phyloP scores from a whole-genome alignment of 2,329 filamentous ascomycete species.

The Penicillium hesseltinei region DNA sequence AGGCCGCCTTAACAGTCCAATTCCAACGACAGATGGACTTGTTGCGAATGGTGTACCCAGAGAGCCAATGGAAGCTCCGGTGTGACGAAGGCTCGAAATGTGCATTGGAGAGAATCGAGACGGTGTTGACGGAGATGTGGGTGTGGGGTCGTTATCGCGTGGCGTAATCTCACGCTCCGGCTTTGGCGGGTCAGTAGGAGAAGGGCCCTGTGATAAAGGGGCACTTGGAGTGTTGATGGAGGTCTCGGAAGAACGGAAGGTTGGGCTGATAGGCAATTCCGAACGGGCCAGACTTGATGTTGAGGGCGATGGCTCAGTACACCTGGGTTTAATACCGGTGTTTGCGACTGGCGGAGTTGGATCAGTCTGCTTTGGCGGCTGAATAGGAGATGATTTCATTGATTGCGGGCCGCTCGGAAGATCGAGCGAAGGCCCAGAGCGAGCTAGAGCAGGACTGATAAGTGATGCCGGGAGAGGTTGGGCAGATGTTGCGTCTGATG shows the following conservation, averaged over 20 bases:
- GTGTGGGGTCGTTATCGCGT: neutral
- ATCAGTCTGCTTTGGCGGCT: neutral
- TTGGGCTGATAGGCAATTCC: slow-evolving; percentile 16
- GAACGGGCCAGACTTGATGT: slow-evolving; percentile 11
- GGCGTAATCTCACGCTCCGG: neutral
- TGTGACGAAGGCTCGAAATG: neutral
- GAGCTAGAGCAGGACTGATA: slow-evolving; percentile 31
- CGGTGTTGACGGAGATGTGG: neutral
- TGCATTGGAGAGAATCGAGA: slow-evolving; percentile 1
- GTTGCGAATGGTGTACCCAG: neutral
- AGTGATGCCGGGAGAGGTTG: slow-evolving; percentile 34
- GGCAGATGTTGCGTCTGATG: slow-evolving; percentile 19
- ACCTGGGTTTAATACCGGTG: neutral
- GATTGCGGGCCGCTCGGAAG: neutral
- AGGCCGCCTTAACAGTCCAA: slow-evolving; percentile 1
- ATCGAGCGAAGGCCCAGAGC: neutral
- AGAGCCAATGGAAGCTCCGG: neutral
- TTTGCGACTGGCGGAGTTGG: neutral
- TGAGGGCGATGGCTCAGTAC: slow-evolving; percentile 1
- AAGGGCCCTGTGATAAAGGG: neutral
- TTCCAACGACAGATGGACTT: slow-evolving; percentile 1
- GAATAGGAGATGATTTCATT: neutral
- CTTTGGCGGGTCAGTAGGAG: neutral
- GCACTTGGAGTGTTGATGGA: neutral
- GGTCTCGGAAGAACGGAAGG: neutral